Base-by-base conservation (phyloP, 2,329 filamentous ascomycete species). In the Aspergillus fumigatus region DNA sequence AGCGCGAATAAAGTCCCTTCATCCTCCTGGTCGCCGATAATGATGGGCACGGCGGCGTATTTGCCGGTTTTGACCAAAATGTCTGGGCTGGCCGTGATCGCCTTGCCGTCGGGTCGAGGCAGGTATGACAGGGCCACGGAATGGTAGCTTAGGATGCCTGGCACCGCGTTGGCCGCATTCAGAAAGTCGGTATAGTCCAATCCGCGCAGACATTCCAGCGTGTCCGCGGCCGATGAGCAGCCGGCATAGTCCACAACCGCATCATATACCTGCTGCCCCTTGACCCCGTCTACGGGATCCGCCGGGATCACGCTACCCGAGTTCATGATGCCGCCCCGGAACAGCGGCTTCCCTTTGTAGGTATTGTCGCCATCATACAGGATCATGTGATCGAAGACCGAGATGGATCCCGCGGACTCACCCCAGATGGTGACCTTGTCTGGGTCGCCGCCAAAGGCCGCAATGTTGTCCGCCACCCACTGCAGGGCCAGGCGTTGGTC, bases 401-500 rank as follows among this genome's bases (percentile, higher is more conserved):
- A 91, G 59, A 92, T 90, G 14, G 84, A 77, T 0, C 87, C 87
- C 0, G 88, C 86, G 2, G 82, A 86, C 68, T 92, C 86, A 26
- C 89, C 89, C 86, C 87, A 91, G 57, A 93, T 87, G 0, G 88
- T 92, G 5, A 92, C 88, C 69, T 88, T 88, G n/a, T 79, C 77
- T 0, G 88, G 86, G 68, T 93, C 89, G 14, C 90, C 90, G 9
- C 90, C 90, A 67, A 94, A 95, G 0, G 84, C 79, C 1, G 77
- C 84, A 55, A 93, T 90, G 62, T 92, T 90, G 64, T 90, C 88
- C 7, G 87, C 84, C 1, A 90, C 83, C 89, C 89, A 93, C 68
- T 92, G 75, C 6, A 93, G 77, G 0, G 83, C 89, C 61, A 88
- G 79, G 35, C 88, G 80, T 65, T 92, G 88, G 65, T 93, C 89